Evolutionary conservation across 2,329 filamentous ascomycete genomes (phyloP).

Genomic region (Fusarium mundagurra): DNA sequence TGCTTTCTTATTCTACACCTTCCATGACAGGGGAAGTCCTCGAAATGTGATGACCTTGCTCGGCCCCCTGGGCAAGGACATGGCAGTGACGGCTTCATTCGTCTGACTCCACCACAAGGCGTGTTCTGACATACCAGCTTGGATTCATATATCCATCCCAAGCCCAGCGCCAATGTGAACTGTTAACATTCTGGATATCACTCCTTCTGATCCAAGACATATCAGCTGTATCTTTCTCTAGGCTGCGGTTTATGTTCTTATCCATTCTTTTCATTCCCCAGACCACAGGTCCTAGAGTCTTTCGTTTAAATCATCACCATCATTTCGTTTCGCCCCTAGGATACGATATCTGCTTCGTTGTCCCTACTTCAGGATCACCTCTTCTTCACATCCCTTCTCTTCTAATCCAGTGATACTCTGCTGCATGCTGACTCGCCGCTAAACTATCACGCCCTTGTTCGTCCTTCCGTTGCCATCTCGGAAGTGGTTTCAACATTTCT

Average conservation of each 20-base stretch:
- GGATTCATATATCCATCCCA: conserved; percentile 42
- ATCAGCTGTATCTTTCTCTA: conserved; percentile 5
- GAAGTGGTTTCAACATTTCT: conserved; percentile 32
- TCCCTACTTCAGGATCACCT: not conserved
- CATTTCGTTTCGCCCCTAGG: not conserved
- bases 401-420: conserved; percentile 19
- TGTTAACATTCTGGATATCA: conserved; percentile 15
- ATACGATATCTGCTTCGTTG: not conserved
- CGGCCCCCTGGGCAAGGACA: conserved; percentile 39
- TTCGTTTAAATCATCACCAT: conserved; percentile 3
- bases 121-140: conserved; percentile 28
- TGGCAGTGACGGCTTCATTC: conserved; percentile 37
- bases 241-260: conserved; percentile 11
- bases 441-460: conserved; percentile 9
- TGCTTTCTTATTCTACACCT: conserved; percentile 53
- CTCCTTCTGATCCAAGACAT: conserved; percentile 10
- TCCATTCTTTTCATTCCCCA: conserved; percentile 14
- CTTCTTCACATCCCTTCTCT: conserved; percentile 19
- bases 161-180: conserved; percentile 24
- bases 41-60: conserved; percentile 33
- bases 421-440: conserved; percentile 9
- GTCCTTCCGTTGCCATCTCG: conserved; percentile 27
- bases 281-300: conserved; percentile 1
- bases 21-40: conserved; percentile 32
- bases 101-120: conserved; percentile 33